Evolutionary conservation across 2,329 filamentous ascomycete species (phyloP), one percentile per base, ranked within the genome.

Genomic region (Xenosphaeropsis pyriputrescens): DNA sequence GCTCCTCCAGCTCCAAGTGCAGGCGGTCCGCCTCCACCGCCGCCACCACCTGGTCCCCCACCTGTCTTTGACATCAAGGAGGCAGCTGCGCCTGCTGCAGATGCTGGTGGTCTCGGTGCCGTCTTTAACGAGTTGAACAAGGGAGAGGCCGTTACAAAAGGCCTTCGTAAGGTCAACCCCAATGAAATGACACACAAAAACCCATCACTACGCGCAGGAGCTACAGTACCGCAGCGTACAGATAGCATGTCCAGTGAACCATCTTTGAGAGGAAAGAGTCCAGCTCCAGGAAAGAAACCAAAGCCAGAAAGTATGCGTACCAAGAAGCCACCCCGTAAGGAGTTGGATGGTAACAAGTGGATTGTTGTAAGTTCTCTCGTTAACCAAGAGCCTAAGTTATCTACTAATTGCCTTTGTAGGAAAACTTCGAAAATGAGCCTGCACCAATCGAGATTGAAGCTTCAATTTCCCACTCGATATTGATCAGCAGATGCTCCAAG

Each of bases 181-280:
- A 91, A 83, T 38, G 71, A 96, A 59, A 95, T 95, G 89, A 98
- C 91, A 42, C 91, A 98, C 63, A 96, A 96, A 67, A 98, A 98
- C 61, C 91, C 91, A 12, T 75, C 78, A 8, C 67, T 98, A 41
- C 79, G 91, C 44, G 72, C 83, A 17, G 67, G 67, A 43, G 81
- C 83, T 11, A 70, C 74, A 2, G 84, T 89, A 3, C 68, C 82
- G 1, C 67, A 67, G 40, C 62, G 70, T 40, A 68, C 67, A 38
- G 62, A 65, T 38, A 63, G 63, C 35, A 57, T 60, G 18, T 72
- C 69, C 16, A 68, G 67, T 42, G 64, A 65, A 31, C 57, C 61
- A 11, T 67, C 68, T 6, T 54, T 63, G 29, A 72, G 84, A 35
- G 76, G 72, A 40, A 93, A 91, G 69, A 93, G 84, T 45, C 88